phyloP scores from a whole-genome alignment of 345 rosid genomes.

The Boechera divaricarpa region DNA sequence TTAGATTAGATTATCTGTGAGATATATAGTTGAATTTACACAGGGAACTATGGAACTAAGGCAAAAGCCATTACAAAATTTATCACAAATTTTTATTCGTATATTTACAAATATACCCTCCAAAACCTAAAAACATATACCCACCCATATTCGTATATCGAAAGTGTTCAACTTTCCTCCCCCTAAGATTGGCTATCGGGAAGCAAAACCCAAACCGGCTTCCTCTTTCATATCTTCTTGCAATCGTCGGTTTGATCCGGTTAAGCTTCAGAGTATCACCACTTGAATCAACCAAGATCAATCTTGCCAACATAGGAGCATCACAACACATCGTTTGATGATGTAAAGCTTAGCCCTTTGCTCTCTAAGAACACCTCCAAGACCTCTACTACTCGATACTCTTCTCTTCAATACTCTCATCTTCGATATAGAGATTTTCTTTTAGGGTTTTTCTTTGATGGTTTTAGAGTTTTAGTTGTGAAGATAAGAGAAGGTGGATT shows the following conservation, averaged over 20 bases:
- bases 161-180: constrained; percentile 27
- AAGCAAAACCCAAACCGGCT: constrained; percentile 20
- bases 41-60: constrained; percentile 24
- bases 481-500: constrained; percentile 15
- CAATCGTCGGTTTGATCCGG: constrained; percentile 20
- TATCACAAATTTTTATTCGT: constrained; percentile 24
- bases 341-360: constrained; percentile 88
- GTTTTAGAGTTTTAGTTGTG: constrained; percentile 18
- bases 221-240: constrained; percentile 15
- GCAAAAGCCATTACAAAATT: constrained; percentile 43
- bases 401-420: constrained; percentile 76
- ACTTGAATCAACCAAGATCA: constrained; percentile 41
- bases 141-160: background rate
- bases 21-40: constrained; percentile 34
- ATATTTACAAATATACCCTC: constrained; percentile 35
- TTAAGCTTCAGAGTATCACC: constrained; percentile 19
- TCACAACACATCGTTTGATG: constrained; percentile 83
- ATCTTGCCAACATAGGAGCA: constrained; percentile 89
- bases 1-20: constrained; percentile 40
- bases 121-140: constrained; percentile 2
- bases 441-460: background rate
- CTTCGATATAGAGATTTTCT: constrained; percentile 15
- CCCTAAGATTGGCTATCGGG: constrained; percentile 11
- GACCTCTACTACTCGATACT: constrained; percentile 59
- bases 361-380: constrained; percentile 79